Evolutionary conservation across 2,329 filamentous ascomycete species (phyloP).

Genomic region (Arthrobotrys musiformis): DNA sequence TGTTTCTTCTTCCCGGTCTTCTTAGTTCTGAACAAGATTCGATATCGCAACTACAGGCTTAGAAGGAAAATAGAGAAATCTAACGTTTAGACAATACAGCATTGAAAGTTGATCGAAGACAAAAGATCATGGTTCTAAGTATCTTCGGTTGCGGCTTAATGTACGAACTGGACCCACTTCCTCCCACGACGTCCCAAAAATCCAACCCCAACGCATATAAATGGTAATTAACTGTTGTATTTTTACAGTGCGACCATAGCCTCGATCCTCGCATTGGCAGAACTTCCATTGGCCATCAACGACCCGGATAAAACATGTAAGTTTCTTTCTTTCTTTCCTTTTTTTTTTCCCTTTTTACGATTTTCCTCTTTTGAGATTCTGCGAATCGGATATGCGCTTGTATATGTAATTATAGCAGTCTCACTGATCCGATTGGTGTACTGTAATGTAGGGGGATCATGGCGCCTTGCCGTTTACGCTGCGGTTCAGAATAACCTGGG

Average conservation of each 20-base stretch:
- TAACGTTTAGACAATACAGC: constrained; percentile 8
- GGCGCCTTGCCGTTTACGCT: constrained; percentile 50
- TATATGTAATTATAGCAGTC: not conserved
- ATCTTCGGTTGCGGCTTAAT: constrained; percentile 46
- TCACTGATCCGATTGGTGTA: constrained; percentile 10
- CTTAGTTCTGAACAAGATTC: too few species aligned
- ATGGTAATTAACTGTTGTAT: constrained; percentile 27
- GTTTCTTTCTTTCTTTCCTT: not conserved
- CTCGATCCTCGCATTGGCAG: constrained; percentile 46
- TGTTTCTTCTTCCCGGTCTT: too few species aligned
- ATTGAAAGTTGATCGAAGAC: constrained; percentile 27
- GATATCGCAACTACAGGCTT: not conserved
- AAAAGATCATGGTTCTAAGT: constrained; percentile 43
- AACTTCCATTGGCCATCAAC: constrained; percentile 54
- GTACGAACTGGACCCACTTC: constrained; percentile 5
- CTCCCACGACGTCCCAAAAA: not conserved
- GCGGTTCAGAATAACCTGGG: constrained; percentile 48
- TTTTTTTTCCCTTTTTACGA: not conserved
- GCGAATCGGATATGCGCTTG: constrained; percentile 27
- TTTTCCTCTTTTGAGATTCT: not conserved
- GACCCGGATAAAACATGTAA: constrained; percentile 54
- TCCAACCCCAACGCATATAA: constrained; percentile 3
- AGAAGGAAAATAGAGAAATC: too few species aligned
- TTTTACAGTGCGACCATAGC: constrained; percentile 51
- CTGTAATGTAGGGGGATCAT: constrained; percentile 44